A percentile compares a stretch with the other conserved stretches of the same genome.
Evolutionary conservation across 805 yeast species (phyloP).

Genomic region (Wickerhamia fluorescens): DNA sequence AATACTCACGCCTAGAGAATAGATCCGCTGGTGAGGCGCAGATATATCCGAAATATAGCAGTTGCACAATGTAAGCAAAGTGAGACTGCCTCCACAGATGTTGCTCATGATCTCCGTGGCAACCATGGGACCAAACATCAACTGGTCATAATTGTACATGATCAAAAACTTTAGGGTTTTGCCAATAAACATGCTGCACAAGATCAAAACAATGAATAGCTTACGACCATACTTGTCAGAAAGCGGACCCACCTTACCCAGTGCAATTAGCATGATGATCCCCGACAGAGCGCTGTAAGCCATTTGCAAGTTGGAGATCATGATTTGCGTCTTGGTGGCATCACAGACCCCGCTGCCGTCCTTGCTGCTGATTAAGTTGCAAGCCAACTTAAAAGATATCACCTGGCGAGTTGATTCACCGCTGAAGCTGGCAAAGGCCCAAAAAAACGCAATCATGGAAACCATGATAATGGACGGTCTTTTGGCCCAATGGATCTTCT

Average conservation of each 20-base stretch:
- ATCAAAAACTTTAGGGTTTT: conserved; percentile 15
- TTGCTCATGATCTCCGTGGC: conserved; percentile 39
- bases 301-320: conserved; percentile 45
- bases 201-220: conserved; percentile 15
- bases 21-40: conserved; percentile 51
- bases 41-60: conserved; percentile 73
- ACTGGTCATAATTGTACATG: conserved; percentile 18
- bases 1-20: conserved; percentile 49
- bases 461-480: conserved; percentile 53
- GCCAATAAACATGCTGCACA: conserved; percentile 15
- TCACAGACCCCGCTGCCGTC: conserved; percentile 15
- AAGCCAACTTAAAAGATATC: conserved; percentile 23
- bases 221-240: conserved; percentile 34
- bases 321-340: conserved; percentile 26
- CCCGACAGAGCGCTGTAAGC: conserved; percentile 35
- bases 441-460: conserved; percentile 34
- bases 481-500: conserved; percentile 42
- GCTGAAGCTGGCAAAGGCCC: conserved; percentile 34
- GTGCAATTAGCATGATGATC: conserved; percentile 40
- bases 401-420: conserved; percentile 37
- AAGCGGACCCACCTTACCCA: conserved; percentile 43
- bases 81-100: conserved; percentile 56
- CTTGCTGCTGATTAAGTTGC: conserved; percentile 4
- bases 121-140: conserved; percentile 33
- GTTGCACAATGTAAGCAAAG: conserved; percentile 51